Evolutionary conservation across 192 early-diverging fungal genomes (phyloP).

Genomic region (Borealophlyctis nickersoniae): DNA sequence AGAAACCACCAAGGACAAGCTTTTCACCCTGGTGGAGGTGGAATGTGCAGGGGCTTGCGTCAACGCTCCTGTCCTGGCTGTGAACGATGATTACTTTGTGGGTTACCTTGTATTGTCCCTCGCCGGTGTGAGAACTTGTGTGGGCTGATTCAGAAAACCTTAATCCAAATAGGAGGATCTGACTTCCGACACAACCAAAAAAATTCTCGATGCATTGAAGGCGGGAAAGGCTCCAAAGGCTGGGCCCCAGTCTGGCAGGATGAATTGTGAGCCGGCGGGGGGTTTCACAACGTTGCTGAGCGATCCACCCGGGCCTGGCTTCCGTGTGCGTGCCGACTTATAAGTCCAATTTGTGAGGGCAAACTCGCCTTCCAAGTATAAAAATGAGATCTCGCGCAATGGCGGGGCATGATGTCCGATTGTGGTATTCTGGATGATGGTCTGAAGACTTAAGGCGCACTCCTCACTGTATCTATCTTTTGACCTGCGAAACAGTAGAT

Average conservation of each 20-base stretch:
- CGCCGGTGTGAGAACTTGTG: background rate
- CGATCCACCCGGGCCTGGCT: slow-evolving; percentile 91
- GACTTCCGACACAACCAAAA: slow-evolving; percentile 83
- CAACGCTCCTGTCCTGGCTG: slow-evolving; percentile 95
- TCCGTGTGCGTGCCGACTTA: slow-evolving; percentile 55
- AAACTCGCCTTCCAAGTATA: no score
- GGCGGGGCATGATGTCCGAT: no score
- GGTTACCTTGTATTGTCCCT: slow-evolving; percentile 24
- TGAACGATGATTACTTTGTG: slow-evolving; percentile 97
- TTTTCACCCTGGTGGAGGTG: slow-evolving; percentile 98
- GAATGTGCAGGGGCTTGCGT: slow-evolving; percentile 99
- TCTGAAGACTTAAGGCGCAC: no score
- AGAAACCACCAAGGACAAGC: slow-evolving; percentile 87
- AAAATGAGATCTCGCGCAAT: no score
- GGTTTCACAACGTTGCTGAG: slow-evolving; percentile 79
- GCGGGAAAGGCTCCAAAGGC: slow-evolving; percentile 71
- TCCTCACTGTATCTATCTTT: no score
- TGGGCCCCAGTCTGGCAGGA: slow-evolving; percentile 82
- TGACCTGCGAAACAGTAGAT: no score
- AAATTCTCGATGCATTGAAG: slow-evolving; percentile 83
- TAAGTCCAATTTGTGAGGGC: no score
- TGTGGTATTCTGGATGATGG: no score
- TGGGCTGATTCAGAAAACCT: background rate
- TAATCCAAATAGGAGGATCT: slow-evolving; percentile 76
- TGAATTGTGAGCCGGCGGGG: slow-evolving; percentile 82